Evolutionary conservation across 2,329 filamentous ascomycete species (phyloP), one percentile per base, ranked within the genome.

Genomic region (Endoconidiophora polonica): DNA sequence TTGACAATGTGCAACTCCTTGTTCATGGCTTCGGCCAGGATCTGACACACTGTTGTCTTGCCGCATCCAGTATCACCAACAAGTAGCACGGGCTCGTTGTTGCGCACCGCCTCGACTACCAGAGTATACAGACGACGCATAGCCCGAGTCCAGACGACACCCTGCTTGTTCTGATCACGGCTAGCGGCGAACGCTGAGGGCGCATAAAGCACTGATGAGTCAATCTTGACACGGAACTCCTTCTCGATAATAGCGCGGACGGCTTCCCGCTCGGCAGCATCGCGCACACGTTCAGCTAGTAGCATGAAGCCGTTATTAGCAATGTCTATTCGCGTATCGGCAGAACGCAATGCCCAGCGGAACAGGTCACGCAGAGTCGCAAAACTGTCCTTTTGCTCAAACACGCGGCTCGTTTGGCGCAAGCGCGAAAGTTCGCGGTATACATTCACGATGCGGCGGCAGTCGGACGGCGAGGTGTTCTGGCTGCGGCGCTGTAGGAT

Each of bases 41-140:
- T 74, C 62, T 99, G 91, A 57, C 86, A 93, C 5, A 98, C 84
- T 2, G 90, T 95, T 0, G 91, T 99, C 67, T 99, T 99, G 54
- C 93, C 91, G 59, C 90, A 96, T 4, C 91, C 91, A 16, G 91
- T 99, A 62, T 98, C 93, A 54, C 91, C 91, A 10, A 99, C 86
- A 4, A 99, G 72, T 18, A 99, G 71, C 2, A 98, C 86, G 0
- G 91, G 91, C 62, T 99, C 91, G 54, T 93, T 87, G 60, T 95
- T 91, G 23, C 76, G 75, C 53, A 98, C 69, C 1, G 91, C 91
- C 58, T 84, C 76, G 4, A 82, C 79, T n/a, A 98, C 86, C 10
- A 99, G 71, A 5, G 93, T 78, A 60, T 90, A 96, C 0, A 98
- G 70, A 47, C 91, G 76, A 14, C 86, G 80, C 90, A 98, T 98